These are phyloP conservation scores for Podosphaera fusca DNA, from an alignment of 2,329 filamentous ascomycete species.

Conservation along the genomic window DNA sequence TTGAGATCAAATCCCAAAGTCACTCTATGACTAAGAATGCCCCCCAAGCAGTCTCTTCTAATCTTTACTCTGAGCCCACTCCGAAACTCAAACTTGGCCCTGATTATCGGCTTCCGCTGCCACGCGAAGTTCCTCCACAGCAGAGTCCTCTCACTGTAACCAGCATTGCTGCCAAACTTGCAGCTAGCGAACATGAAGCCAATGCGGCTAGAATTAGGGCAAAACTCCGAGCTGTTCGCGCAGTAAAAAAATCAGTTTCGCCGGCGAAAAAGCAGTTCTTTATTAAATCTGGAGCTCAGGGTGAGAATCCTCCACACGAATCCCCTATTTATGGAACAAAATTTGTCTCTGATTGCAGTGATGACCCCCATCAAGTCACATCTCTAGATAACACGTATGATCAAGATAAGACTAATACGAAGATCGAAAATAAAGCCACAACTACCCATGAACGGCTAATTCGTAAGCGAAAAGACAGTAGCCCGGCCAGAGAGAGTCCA, in stretches of 20 bases:
- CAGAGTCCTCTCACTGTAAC: slow-evolving; percentile 38
- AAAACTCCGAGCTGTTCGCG: slow-evolving; percentile 32
- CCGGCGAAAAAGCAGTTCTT: background rate
- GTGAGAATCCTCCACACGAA: background rate
- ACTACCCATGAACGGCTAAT: slow-evolving; percentile 1
- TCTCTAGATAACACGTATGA: background rate
- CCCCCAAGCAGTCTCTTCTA: background rate
- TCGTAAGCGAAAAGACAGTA: slow-evolving; percentile 20
- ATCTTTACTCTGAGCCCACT: background rate
- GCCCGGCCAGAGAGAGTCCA: slow-evolving; percentile 15
- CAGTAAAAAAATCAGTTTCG: slow-evolving; percentile 9
- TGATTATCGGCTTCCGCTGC: slow-evolving; percentile 12
- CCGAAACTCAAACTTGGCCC: slow-evolving; percentile 9
- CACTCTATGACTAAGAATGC: slow-evolving; percentile 4
- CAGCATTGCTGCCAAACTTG: slow-evolving; percentile 37
- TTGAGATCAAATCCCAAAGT: slow-evolving; percentile 3
- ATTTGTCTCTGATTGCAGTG: background rate
- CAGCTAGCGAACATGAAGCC: slow-evolving; percentile 38
- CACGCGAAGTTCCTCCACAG: slow-evolving; percentile 16
- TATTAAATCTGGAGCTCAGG: background rate
- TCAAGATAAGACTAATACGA: background rate
- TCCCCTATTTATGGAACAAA: background rate
- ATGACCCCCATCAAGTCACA: background rate
- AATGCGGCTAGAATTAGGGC: slow-evolving; percentile 39
- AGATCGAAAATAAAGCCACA: no score